Evolutionary conservation across 768 basidiomycete species (phyloP).

Genomic region (Glaciozyma antarctica): DNA sequence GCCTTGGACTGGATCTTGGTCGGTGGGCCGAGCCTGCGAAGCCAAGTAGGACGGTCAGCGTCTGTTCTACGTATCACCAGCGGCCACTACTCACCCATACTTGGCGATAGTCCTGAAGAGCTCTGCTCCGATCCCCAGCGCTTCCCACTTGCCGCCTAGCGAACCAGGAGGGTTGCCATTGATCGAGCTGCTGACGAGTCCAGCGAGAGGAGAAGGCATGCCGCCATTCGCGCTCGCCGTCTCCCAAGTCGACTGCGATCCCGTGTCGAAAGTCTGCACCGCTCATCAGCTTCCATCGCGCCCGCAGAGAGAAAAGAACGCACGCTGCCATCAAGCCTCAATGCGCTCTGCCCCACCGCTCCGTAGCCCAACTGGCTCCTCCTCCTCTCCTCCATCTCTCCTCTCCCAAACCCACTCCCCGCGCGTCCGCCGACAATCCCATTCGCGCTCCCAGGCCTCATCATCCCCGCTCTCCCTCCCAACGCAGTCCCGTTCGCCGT

Average conservation of each 20-base stretch:
- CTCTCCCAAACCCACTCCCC: background rate
- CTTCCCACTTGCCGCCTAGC: slow-evolving; percentile 90
- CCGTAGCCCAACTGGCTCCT: too few relatives aligned
- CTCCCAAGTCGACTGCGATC: background rate
- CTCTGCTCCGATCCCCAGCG: slow-evolving; percentile 73
- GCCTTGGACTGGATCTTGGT: slow-evolving; percentile 98
- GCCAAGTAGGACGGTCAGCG: background rate
- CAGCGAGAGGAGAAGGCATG: background rate
- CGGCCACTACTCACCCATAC: slow-evolving; percentile 48
- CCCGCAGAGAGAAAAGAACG: background rate
- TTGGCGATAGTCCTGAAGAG: slow-evolving; percentile 77
- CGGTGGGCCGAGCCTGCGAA: slow-evolving; percentile 65
- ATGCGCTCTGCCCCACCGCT: too few relatives aligned
- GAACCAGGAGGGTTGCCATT: slow-evolving; percentile 48
- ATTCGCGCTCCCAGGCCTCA: background rate
- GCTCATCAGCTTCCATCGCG: background rate
- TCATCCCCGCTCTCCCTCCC: background rate
- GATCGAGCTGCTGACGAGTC: slow-evolving; percentile 5
- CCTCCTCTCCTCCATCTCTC: background rate
- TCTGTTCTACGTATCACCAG: background rate
- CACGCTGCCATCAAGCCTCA: background rate
- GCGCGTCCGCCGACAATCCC: background rate
- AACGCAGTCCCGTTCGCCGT: background rate
- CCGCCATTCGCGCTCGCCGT: background rate
- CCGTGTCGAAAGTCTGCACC: too few relatives aligned